Evolutionary conservation across 495 filamentous ascomycete genomes (phyloP).

Genomic region (Evernia prunastri): DNA sequence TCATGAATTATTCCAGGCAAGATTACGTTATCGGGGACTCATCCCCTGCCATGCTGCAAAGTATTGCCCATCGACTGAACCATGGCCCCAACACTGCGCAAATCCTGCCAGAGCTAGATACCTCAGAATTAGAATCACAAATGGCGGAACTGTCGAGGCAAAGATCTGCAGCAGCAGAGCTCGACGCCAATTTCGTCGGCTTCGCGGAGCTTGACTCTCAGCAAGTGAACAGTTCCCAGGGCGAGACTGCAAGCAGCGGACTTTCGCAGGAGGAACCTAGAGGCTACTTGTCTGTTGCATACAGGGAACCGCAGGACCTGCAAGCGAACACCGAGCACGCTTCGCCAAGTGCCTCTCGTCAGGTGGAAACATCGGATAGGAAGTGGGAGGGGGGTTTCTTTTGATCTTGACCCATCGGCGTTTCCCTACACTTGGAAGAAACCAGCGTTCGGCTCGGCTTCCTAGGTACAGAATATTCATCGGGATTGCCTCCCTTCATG

Average conservation of each 20-base stretch:
- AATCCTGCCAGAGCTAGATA: neutral
- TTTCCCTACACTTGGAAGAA: too few relatives aligned
- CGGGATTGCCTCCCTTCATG: too few relatives aligned
- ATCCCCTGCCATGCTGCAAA: neutral
- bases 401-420: neutral
- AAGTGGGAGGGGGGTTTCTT: neutral
- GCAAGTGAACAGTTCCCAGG: too few relatives aligned
- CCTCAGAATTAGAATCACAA: neutral
- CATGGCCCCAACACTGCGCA: constrained; percentile 3
- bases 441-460: too few relatives aligned
- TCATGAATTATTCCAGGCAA: constrained; percentile 1
- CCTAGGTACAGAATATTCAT: too few relatives aligned
- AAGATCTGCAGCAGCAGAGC: neutral
- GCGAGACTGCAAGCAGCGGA: neutral
- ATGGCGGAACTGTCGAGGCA: constrained; percentile 2
- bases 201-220: too few relatives aligned
- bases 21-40: constrained; percentile 16
- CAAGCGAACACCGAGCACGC: neutral
- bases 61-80: constrained; percentile 2
- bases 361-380: neutral
- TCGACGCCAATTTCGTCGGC: neutral
- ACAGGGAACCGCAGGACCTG: neutral
- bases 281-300: neutral
- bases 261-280: neutral
- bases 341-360: neutral